Evolutionary conservation across 257 asterid species (phyloP).

Genomic region (Schizonepeta tenuifolia): DNA sequence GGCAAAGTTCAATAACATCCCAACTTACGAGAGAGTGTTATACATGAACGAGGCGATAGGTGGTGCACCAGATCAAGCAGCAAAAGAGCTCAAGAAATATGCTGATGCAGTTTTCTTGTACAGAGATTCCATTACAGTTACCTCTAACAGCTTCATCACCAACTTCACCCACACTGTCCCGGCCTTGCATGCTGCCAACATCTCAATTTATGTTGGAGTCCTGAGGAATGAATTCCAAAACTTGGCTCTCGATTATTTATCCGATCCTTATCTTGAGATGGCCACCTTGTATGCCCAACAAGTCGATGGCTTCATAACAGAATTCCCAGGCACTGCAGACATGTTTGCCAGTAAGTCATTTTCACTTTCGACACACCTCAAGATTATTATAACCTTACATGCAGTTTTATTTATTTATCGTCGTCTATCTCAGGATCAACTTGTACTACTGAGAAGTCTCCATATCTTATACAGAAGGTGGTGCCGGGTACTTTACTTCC

Average conservation of each 20-base stretch:
- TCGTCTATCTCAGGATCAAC: conserved; percentile 46
- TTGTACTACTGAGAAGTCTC: conserved; percentile 32
- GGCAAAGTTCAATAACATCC: conserved; percentile 50
- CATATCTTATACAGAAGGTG: conserved; percentile 35
- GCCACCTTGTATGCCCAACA: conserved; percentile 48
- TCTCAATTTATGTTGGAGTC: conserved; percentile 71
- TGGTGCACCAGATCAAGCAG: conserved; percentile 52
- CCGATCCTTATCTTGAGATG: conserved; percentile 84
- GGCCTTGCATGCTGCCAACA: conserved; percentile 70
- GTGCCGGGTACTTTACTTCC: conserved; percentile 39
- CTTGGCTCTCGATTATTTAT: conserved; percentile 63
- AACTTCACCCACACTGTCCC: conserved; percentile 60
- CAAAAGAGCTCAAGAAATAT: conserved; percentile 67
- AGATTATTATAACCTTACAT: too few relatives aligned
- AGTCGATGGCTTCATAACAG: conserved; percentile 73
- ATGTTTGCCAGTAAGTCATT: conserved; percentile 61
- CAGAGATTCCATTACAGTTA: conserved; percentile 53
- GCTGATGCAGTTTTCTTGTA: conserved; percentile 74
- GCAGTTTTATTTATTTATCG: neutral
- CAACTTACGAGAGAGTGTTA: conserved; percentile 61
- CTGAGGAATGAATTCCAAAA: conserved; percentile 74
- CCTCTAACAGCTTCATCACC: conserved; percentile 47
- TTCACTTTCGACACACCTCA: neutral
- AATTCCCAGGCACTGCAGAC: conserved; percentile 70
- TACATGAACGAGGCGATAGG: conserved; percentile 42